Percentiles rank a stretch among this genome's conserved stretches.
These are phyloP conservation scores for Mortierella sp. DNA, from an alignment of 371 early-diverging fungal species.

Conservation along the genomic window DNA sequence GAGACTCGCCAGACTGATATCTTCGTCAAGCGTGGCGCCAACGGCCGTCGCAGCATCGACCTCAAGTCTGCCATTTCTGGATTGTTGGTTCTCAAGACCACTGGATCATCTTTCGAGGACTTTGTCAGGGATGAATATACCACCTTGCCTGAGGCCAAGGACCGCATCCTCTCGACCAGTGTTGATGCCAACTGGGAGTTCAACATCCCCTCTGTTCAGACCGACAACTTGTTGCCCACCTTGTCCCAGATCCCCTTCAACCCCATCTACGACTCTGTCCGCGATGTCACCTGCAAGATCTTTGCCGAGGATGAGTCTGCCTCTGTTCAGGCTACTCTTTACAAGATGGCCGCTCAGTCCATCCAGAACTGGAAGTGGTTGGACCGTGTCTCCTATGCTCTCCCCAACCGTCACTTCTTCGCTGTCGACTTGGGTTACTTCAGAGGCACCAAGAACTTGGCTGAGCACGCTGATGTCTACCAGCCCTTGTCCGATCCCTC, in stretches of 20 bases:
- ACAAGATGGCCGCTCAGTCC: slow-evolving; percentile 76
- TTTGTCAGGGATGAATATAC: slow-evolving; percentile 85
- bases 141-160: slow-evolving; percentile 80
- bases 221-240: slow-evolving; percentile 37
- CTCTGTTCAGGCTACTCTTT: slow-evolving; percentile 81
- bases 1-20: slow-evolving; percentile 77
- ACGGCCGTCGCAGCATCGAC: slow-evolving; percentile 61
- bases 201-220: slow-evolving; percentile 49
- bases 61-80: slow-evolving; percentile 75
- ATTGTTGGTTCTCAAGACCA: slow-evolving; percentile 81
- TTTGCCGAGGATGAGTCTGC: slow-evolving; percentile 82
- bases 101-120: slow-evolving; percentile 85
- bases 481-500: slow-evolving; percentile 85
- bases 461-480: slow-evolving; percentile 77
- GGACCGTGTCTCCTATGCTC: slow-evolving; percentile 77
- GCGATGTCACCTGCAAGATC: slow-evolving; percentile 72
- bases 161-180: slow-evolving; percentile 86
- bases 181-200: slow-evolving; percentile 82
- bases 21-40: slow-evolving; percentile 61
- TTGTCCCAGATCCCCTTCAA: slow-evolving; percentile 66
- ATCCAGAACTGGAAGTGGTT: slow-evolving; percentile 73
- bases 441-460: slow-evolving; percentile 78
- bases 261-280: slow-evolving; percentile 69
- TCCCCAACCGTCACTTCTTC: slow-evolving; percentile 91
- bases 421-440: slow-evolving; percentile 81